These are phyloP conservation scores for Thuja plicata DNA, from an alignment of 83 land plant genomes.

Conservation along the genomic window DNA sequence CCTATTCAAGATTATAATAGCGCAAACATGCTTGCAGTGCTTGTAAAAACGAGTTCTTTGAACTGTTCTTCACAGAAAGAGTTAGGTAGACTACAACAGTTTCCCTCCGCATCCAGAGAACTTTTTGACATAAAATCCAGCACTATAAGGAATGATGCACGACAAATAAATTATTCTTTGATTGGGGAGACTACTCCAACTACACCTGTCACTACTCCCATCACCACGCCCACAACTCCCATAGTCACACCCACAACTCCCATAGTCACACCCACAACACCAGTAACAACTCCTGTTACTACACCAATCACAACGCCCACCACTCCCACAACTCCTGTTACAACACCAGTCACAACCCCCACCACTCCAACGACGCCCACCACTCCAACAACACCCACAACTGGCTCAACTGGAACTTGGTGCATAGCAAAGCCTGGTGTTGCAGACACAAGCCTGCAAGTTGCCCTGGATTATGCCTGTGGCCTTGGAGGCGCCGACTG, in stretches of 20 bases:
- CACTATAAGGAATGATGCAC: background rate
- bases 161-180: background rate
- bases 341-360: background rate
- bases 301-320: conserved; percentile 12
- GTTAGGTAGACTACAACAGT: background rate
- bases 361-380: conserved; percentile 23
- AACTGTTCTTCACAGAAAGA: background rate
- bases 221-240: background rate
- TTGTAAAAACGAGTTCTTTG: background rate
- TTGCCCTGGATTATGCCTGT: conserved; percentile 70
- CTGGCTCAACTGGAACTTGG: conserved; percentile 52
- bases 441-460: conserved; percentile 38
- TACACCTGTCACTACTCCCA: conserved; percentile 1
- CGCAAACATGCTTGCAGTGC: no score
- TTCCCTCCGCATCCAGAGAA: background rate
- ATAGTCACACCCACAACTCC: background rate
- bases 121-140: conserved; percentile 4
- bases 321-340: background rate
- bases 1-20: background rate
- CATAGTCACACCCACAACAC: background rate
- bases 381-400: conserved; percentile 22
- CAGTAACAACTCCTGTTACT: conserved; percentile 16
- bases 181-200: background rate
- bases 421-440: conserved; percentile 58
- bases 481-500: conserved; percentile 72